These are phyloP conservation scores for Lachnellula willkommii DNA, from an alignment of 2,329 filamentous ascomycete species.

Conservation along the genomic window DNA sequence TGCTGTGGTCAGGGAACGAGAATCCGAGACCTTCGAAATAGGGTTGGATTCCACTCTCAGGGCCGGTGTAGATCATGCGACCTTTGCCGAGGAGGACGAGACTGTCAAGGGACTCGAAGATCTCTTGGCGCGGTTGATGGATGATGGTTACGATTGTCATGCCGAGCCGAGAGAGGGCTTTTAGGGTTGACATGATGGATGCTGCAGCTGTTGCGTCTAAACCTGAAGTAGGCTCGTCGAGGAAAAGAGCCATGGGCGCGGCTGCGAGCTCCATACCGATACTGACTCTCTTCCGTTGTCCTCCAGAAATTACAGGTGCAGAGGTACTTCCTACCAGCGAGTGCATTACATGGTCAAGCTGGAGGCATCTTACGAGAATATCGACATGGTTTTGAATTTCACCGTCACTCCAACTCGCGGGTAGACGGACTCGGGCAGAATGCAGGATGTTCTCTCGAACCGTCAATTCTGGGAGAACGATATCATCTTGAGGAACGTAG, in stretches of 20 bases:
- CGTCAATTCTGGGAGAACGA: slow-evolving; percentile 54
- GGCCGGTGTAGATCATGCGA: slow-evolving; percentile 49
- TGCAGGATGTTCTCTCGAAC: slow-evolving; percentile 59
- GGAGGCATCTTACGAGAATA: slow-evolving; percentile 49
- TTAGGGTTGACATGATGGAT: slow-evolving; percentile 56
- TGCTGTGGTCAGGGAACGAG: slow-evolving; percentile 43
- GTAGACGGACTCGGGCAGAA: slow-evolving; percentile 50
- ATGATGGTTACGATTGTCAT: slow-evolving; percentile 52
- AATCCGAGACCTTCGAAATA: slow-evolving; percentile 52
- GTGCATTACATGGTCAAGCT: slow-evolving; percentile 35
- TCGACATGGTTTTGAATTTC: slow-evolving; percentile 51
- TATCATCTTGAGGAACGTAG: slow-evolving; percentile 58
- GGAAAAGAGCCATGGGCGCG: slow-evolving; percentile 54
- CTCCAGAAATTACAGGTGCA: slow-evolving; percentile 56
- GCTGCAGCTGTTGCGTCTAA: slow-evolving; percentile 59
- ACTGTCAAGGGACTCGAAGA: slow-evolving; percentile 55
- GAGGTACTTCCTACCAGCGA: slow-evolving; percentile 52
- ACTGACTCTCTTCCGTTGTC: slow-evolving; percentile 55
- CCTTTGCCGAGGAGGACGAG: slow-evolving; percentile 58
- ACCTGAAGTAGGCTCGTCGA: slow-evolving; percentile 57
- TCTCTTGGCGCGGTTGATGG: slow-evolving; percentile 49
- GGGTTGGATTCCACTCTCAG: slow-evolving; percentile 37
- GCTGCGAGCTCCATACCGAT: slow-evolving; percentile 57
- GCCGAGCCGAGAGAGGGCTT: slow-evolving; percentile 51
- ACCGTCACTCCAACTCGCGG: slow-evolving; percentile 43